phyloP scores from a whole-genome alignment of 768 basidiomycete genomes.

The Hericium alpestre region DNA sequence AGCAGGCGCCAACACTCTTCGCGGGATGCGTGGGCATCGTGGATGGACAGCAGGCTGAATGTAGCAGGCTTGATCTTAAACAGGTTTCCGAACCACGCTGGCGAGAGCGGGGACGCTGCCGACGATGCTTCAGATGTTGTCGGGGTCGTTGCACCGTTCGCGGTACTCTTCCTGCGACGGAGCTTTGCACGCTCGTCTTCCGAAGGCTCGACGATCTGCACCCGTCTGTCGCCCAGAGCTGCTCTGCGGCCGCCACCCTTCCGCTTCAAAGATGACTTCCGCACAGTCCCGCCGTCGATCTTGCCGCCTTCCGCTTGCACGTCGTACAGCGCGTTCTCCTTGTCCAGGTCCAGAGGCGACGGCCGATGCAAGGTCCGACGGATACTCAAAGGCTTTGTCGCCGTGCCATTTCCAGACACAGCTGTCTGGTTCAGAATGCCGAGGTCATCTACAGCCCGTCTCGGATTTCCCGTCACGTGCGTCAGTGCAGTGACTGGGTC shows the following conservation, averaged over 20 bases:
- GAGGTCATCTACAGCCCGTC: constrained; percentile 2
- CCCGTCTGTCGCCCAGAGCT: constrained; percentile 22
- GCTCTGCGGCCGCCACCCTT: constrained; percentile 14
- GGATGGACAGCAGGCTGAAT: constrained; percentile 46
- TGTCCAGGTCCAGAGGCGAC: constrained; percentile 27
- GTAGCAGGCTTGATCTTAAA: constrained; percentile 74
- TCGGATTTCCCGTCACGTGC: neutral
- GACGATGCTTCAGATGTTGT: constrained; percentile 23
- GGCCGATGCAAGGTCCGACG: constrained; percentile 13
- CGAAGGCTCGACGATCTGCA: constrained; percentile 45
- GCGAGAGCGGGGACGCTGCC: constrained; percentile 32
- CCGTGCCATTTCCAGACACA: constrained; percentile 6
- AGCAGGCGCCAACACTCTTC: constrained; percentile 68
- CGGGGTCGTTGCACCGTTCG: constrained; percentile 13
- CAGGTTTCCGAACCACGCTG: constrained; percentile 76
- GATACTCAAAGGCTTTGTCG: constrained; percentile 37
- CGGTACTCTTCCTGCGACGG: constrained; percentile 25
- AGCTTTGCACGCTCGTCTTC: constrained; percentile 8
- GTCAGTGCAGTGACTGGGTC: neutral
- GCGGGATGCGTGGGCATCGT: constrained; percentile 53
- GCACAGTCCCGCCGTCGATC: constrained; percentile 2
- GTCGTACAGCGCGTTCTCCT: constrained; percentile 41
- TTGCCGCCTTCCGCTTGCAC: neutral
- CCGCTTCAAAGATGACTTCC: constrained; percentile 35
- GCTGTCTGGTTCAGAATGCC: constrained; percentile 4